These are phyloP conservation scores for Ceratobasidium sp. DNA, from an alignment of 1,284 basidiomycete species.

Conservation along the genomic window DNA sequence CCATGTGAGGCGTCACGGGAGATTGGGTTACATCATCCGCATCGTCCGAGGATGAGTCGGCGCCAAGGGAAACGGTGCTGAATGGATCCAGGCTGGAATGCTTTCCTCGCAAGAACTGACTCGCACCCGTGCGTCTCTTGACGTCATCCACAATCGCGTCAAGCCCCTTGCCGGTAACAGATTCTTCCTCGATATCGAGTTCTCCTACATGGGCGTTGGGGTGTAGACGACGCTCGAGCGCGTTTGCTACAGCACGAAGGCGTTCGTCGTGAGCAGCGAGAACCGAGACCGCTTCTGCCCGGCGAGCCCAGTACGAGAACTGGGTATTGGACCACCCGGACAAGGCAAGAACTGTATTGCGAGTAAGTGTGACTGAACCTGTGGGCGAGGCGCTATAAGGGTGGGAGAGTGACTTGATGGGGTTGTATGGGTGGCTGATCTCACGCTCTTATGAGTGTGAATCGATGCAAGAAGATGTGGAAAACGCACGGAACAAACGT, in stretches of 20 bases:
- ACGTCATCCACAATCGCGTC: slow-evolving; percentile 60
- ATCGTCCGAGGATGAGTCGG: slow-evolving; percentile 46
- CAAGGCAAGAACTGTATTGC: slow-evolving; percentile 57
- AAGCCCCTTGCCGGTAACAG: slow-evolving; percentile 55
- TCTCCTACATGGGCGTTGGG: slow-evolving; percentile 43
- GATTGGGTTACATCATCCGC: slow-evolving; percentile 39
- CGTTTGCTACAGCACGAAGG: slow-evolving; percentile 55
- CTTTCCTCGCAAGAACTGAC: slow-evolving; percentile 60
- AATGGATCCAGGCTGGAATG: slow-evolving; percentile 61
- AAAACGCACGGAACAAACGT: slow-evolving; percentile 58
- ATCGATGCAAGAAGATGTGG: not conserved
- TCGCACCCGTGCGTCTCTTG: slow-evolving; percentile 58
- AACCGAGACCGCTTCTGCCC: slow-evolving; percentile 59
- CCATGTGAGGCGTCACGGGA: slow-evolving; percentile 35
- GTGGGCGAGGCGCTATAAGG: slow-evolving; percentile 54
- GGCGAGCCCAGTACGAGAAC: slow-evolving; percentile 61
- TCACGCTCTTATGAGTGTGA: slow-evolving; percentile 14
- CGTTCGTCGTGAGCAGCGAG: slow-evolving; percentile 55
- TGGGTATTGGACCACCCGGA: slow-evolving; percentile 62
- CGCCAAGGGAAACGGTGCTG: slow-evolving; percentile 50
- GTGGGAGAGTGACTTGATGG: slow-evolving; percentile 59
- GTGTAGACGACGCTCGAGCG: slow-evolving; percentile 55
- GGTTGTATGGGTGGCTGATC: slow-evolving; percentile 59
- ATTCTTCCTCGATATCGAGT: slow-evolving; percentile 44
- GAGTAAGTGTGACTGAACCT: slow-evolving; percentile 58